phyloP scores from a whole-genome alignment of 2,329 filamentous ascomycete genomes.

The Fusarium metavorans region DNA sequence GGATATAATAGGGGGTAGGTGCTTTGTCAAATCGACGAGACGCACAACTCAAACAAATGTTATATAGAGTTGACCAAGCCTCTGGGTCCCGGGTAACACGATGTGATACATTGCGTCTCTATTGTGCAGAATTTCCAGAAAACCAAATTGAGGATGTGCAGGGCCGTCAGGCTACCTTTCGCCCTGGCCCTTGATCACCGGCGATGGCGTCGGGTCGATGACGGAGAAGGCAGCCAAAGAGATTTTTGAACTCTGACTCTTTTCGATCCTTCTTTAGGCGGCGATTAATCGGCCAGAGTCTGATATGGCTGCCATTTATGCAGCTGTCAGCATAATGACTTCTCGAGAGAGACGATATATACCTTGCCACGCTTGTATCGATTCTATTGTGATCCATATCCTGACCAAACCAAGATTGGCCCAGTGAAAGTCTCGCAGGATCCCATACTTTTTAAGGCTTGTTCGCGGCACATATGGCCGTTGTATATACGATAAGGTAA shows the following conservation, averaged over 20 bases:
- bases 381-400: background rate
- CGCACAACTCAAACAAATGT: background rate
- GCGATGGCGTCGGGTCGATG: background rate
- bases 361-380: background rate
- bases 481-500: background rate
- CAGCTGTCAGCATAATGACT: background rate
- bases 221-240: background rate
- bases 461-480: background rate
- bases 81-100: no score
- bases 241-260: background rate
- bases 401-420: background rate
- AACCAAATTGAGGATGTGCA: background rate
- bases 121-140: background rate
- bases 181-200: background rate
- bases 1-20: background rate
- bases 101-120: background rate
- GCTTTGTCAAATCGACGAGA: background rate
- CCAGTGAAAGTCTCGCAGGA: background rate
- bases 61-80: background rate
- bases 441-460: fast-evolving
- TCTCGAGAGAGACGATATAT: background rate
- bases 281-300: background rate
- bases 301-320: background rate
- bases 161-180: no score
- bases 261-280: background rate